phyloP scores from a whole-genome alignment of 345 rosid genomes.

The Citrus australasica region DNA sequence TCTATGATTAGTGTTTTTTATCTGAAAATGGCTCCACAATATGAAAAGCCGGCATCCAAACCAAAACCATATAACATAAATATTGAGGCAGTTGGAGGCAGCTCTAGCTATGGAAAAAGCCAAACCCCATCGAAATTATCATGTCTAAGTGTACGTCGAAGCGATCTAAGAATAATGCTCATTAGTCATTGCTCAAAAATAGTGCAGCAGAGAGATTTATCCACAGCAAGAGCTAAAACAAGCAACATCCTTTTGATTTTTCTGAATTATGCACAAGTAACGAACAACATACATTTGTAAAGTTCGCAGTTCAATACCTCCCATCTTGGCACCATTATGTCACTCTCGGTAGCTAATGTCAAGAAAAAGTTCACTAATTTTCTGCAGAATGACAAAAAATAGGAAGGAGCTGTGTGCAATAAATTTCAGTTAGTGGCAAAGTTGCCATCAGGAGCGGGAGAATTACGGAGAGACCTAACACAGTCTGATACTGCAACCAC shows the following conservation, averaged over 20 bases:
- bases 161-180: neutral
- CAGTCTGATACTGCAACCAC: neutral
- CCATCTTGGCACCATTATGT: neutral
- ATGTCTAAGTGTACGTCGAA: neutral
- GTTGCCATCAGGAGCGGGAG: neutral
- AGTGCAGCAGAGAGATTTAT: neutral
- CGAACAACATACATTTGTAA: neutral
- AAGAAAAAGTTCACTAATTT: neutral
- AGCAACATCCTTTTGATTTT: neutral
- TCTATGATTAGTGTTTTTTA: neutral
- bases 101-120: neutral
- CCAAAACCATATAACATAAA: neutral
- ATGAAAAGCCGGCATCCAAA: neutral
- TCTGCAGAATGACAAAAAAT: neutral
- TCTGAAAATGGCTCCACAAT: neutral
- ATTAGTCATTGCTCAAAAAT: neutral
- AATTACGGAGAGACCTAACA: neutral
- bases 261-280: neutral
- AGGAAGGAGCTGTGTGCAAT: neutral
- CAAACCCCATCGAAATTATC: neutral
- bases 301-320: neutral
- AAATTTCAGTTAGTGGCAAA: neutral
- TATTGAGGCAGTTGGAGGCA: neutral
- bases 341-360: neutral
- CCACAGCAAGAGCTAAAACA: neutral